Percentiles rank a stretch among this genome's conserved stretches.
phyloP scores from a whole-genome alignment of 1,139 yeast species.

The Blastobotrys capitulatus region DNA sequence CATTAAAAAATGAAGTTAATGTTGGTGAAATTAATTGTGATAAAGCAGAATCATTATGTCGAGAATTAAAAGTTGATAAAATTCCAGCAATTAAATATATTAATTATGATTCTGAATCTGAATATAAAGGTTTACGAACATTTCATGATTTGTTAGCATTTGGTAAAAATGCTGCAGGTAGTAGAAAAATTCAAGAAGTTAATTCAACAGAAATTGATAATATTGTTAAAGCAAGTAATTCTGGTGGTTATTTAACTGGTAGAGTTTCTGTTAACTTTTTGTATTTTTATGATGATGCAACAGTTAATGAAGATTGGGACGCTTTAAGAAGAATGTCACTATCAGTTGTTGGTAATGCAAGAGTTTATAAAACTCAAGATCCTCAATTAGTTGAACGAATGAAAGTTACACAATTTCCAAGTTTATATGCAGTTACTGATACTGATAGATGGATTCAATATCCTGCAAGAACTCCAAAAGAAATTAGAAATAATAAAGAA shows the following conservation, averaged over 20 bases:
- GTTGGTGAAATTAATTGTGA: conserved; percentile 41
- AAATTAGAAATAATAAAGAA: conserved; percentile 30
- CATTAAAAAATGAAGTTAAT: conserved; percentile 31
- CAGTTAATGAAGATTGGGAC: conserved; percentile 37
- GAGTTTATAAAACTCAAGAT: conserved; percentile 32
- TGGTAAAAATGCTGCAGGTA: conserved; percentile 30
- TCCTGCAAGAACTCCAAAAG: conserved; percentile 31
- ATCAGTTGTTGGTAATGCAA: conserved; percentile 32
- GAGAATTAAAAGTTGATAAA: conserved; percentile 25
- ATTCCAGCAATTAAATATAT: conserved; percentile 34
- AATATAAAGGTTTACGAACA: conserved; percentile 33
- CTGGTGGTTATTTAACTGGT: conserved; percentile 8
- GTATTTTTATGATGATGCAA: conserved; percentile 36
- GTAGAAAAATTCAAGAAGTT: conserved; percentile 26
- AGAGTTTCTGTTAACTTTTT: conserved; percentile 27
- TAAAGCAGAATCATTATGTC: conserved; percentile 30
- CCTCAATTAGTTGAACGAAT: conserved; percentile 27
- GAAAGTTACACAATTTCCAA: conserved; percentile 30
- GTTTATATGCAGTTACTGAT: conserved; percentile 30
- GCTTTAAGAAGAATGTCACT: conserved; percentile 34
- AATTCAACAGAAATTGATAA: conserved; percentile 24
- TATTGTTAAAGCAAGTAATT: conserved; percentile 12
- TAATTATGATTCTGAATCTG: conserved; percentile 29
- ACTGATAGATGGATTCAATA: conserved; percentile 21
- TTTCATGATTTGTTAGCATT: conserved; percentile 32